Percentiles rank a stretch among this genome's conserved stretches.
Conservation (phyloP, 176 grass and related monocot species). For the Ananas comosus region DNA sequence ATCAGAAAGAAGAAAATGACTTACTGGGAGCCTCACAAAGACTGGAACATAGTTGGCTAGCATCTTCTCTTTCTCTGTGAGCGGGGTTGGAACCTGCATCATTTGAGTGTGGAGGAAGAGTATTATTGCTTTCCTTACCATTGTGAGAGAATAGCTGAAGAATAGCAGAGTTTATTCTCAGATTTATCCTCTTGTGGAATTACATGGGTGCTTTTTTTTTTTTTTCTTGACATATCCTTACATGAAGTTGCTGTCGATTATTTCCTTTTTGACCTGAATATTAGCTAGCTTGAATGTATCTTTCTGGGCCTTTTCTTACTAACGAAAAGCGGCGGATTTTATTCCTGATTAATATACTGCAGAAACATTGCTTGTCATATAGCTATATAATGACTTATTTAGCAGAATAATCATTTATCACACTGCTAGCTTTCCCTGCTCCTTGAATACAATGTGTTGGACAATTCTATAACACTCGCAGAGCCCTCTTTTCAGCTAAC, state of each 20-base stretch:
- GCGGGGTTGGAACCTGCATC: constrained; percentile 24
- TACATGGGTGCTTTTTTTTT: no score
- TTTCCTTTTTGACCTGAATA: not conserved
- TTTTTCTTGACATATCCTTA: no score
- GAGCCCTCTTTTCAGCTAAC: no score
- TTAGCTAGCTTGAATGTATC: not conserved
- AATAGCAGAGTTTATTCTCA: not conserved
- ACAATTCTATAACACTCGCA: no score
- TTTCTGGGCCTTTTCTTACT: not conserved
- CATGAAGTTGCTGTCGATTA: not conserved
- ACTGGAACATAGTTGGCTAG: constrained; percentile 64
- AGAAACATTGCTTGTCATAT: not conserved
- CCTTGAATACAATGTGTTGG: no score
- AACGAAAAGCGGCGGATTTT: not conserved
- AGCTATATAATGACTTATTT: not conserved
- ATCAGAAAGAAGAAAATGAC: not conserved
- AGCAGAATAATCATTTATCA: not conserved
- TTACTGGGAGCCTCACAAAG: constrained; percentile 80
- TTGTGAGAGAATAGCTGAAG: not conserved
- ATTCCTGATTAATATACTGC: not conserved
- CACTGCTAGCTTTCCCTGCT: not conserved
- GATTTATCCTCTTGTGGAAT: no score
- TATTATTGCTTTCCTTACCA: not conserved
- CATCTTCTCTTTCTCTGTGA: constrained; percentile 36
- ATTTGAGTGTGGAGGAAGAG: not conserved